Conservation (phyloP, 2,329 filamentous ascomycete genomes). For the Colletotrichum sojae region DNA sequence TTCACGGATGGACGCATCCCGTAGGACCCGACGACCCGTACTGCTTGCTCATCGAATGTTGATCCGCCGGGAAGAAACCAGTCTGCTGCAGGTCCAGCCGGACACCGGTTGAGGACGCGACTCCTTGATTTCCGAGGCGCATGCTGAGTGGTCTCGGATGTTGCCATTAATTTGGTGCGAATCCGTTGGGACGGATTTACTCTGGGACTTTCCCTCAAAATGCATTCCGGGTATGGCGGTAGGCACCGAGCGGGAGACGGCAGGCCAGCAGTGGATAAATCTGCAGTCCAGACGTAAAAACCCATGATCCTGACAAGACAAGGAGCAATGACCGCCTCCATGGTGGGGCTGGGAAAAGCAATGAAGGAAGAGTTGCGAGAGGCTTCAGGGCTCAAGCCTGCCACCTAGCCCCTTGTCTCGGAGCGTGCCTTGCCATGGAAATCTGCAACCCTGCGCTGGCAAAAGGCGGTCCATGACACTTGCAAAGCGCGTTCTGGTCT, state of each 20-base stretch:
- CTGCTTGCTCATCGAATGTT: constrained; percentile 4
- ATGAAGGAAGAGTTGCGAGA: constrained; percentile 28
- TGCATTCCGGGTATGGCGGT: neutral
- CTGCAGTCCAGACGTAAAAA: constrained; percentile 19
- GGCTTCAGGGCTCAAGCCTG: constrained; percentile 22
- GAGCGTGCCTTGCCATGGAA: constrained; percentile 31
- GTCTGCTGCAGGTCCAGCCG: constrained; percentile 28
- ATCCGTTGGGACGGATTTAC: neutral
- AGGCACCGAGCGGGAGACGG: neutral
- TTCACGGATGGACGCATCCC: constrained; percentile 28
- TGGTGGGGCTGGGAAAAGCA: constrained; percentile 28
- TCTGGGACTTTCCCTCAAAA: neutral
- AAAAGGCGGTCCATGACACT: constrained; percentile 11
- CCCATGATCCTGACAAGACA: constrained; percentile 20
- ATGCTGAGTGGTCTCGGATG: neutral
- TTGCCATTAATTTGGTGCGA: constrained; percentile 2
- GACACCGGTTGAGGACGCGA: neutral
- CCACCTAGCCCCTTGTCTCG: constrained; percentile 24
- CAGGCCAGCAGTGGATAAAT: constrained; percentile 3
- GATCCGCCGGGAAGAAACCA: constrained; percentile 26
- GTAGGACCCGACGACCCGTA: neutral
- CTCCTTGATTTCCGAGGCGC: neutral
- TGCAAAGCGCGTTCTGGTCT: neutral
- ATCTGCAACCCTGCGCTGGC: constrained; percentile 17
- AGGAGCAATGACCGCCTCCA: constrained; percentile 18